phyloP scores from a whole-genome alignment of 208 protist species.

The Acanthamoeba culbertsoni region DNA sequence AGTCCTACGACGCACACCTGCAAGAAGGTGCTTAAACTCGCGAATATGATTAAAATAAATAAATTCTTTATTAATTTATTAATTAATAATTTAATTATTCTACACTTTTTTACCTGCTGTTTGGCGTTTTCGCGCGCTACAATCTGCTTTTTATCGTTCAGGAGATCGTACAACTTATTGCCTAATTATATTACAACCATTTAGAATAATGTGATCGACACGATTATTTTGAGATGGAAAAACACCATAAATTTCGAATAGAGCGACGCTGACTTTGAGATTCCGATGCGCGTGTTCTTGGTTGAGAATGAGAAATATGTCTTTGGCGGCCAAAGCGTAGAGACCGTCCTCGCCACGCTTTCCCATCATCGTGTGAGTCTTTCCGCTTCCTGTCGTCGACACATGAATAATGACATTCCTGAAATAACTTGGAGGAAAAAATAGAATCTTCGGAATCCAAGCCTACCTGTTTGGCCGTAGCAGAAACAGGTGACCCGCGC shows the following conservation, averaged over 20 bases:
- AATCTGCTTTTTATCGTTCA: slow-evolving; percentile 18
- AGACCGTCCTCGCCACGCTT: not conserved
- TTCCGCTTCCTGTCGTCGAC: not conserved
- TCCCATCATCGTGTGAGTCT: slow-evolving; percentile 44
- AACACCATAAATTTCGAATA: slow-evolving; percentile 51
- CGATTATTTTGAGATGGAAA: not conserved
- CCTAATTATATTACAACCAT: not conserved
- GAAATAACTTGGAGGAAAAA: not conserved
- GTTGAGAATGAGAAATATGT: slow-evolving; percentile 11
- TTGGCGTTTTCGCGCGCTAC: slow-evolving; percentile 46
- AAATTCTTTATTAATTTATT: not conserved
- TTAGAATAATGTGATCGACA: not conserved
- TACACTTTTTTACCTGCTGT: slow-evolving; percentile 22
- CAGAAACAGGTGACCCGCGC: slow-evolving; percentile 24
- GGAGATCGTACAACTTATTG: slow-evolving; percentile 40
- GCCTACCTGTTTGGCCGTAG: slow-evolving; percentile 11
- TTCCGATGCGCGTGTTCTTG: not conserved
- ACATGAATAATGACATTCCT: not conserved
- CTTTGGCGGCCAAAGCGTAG: slow-evolving; percentile 31
- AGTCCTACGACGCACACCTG: not conserved
- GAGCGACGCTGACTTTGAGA: not conserved
- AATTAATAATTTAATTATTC: not conserved
- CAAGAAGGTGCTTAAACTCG: too few relatives aligned
- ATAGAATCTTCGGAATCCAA: too few relatives aligned
- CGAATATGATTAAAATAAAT: not conserved